Base-by-base conservation (phyloP, 768 basidiomycete genomes). In the Boletus sensibilis region DNA sequence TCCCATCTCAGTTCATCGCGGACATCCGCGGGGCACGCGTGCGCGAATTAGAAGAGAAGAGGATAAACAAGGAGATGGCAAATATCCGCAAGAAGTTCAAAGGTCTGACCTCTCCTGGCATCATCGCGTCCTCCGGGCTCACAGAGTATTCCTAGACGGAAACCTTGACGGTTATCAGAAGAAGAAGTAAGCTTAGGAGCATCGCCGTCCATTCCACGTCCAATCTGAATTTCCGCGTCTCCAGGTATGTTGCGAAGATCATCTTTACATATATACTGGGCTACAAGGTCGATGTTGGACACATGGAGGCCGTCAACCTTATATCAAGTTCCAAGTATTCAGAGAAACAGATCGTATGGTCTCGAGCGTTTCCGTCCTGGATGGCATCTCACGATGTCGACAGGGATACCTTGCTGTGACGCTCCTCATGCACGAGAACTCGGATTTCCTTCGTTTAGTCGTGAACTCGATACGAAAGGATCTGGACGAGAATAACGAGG, bases 51-150 rank as follows among this genome's bases (percentile, higher is more conserved):
- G 97, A 99, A 70, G 96, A 98, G 81, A 98, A 98, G 76, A 80
- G 97, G 53, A 97, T 99, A 64, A 99, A 99, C 77, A 95, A 98
- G 74, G 97, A 99, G 76, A 98, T 99, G 97, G 97, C 97, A 1
- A 98, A 99, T 66, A 99, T 99, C 60, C 81, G 97, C 58, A 96
- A 97, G 80, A 94, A 96, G 74, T 98, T 99, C 80, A 98, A 98
- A 82, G 93, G 94, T 90, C 46, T 34, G 57, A 14, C 38, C 38
- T 43, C 37, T 58, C 48, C 50, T 68, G 20, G 18, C 40, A 21
- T 35, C 43, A 29, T 50, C 50, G 50, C 40, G n/a, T 48, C 42
- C 44, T 33, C 46, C 40, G 29, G 18, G 43, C 50, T 58, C 50
- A 59, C 42, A 42, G 23, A n/a, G 39, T 34, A 29, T 58, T 60